Base-by-base conservation (phyloP, 2,329 filamentous ascomycete species). In the Immersiporthe knoxdaviesiana region DNA sequence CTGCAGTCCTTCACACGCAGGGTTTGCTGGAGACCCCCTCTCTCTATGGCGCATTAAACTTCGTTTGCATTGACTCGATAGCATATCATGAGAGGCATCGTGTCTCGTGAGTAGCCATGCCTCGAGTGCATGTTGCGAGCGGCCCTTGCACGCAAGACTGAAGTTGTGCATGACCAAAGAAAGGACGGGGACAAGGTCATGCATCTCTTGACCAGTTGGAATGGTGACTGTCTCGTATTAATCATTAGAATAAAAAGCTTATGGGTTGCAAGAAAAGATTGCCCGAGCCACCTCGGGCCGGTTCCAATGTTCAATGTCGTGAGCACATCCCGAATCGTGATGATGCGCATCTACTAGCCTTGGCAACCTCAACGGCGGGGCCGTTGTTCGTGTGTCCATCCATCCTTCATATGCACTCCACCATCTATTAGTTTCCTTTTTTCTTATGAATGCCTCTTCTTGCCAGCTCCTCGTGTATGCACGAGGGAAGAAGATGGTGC, bases 211-310 rank as follows among this genome's bases (percentile, higher is more conserved):
- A 59, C 37, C 12, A 27, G 30, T 41, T 47, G 47, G 64, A 56
- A 63, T 54, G 39, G n/a, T 6, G 44, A 37, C 39, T 60, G 32
- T 50, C 39, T 65, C 67, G 41, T 61, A 68, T 68, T 65, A 65
- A 69, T 59, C 63, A 71, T 71, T 71, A 71, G 44, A 62, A 61
- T n/a, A 66, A 27, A 39, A 37, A 66, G 30, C 35, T 37, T 68
- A 64, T 65, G 7, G 52, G 18, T 37, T 44, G 41, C n/a, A n/a
- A n/a, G n/a, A 8, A 32, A 67, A 39, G 50, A 52, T 7, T 37
- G 58, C 44, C 58, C 58, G 50, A n/a, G 24, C 47, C 65, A 62
- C 27, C 56, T n/a, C n/a, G n/a, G n/a, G n/a, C n/a, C n/a, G n/a
- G 27, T 24, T 67, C 24, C 44, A 56, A 61, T 41, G 41, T 52